Base-by-base conservation (phyloP, 176 grass and related monocot species). In the Raddia guianensis region DNA sequence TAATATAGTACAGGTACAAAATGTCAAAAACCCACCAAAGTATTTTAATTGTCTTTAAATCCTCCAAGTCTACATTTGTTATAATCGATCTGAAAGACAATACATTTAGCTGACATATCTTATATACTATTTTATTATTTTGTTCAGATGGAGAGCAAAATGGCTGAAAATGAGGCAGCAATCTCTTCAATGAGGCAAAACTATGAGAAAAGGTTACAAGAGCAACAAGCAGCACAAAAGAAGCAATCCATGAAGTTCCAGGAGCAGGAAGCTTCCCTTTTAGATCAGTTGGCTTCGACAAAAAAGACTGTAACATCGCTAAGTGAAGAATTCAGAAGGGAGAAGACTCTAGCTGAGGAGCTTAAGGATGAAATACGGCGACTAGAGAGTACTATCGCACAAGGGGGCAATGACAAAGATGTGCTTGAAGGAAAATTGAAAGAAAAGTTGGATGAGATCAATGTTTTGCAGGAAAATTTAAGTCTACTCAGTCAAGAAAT, bases 141-240 rank as follows among this genome's bases (percentile, higher is more conserved):
- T 73, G 20, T 91, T 80, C 87, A 99, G 97, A 91, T 93, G 84
- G 86, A 96, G 73, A 49, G 33, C 37, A 93, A 96, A 86, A 87
- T 96, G 72, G 68, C 75, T 76, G 85, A 88, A 88, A 93, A 91
- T 80, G 97, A 99, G 82, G 83, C 81, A 78, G 80, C 80, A 21
- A 82, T 89, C 48, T 86, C 89, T 61, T 91, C 46, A 49, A 77
- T 93, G 85, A 92, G 82, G 80, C 82, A 91, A 57, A 96, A 82
- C 48, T 99, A 86, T 56, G 93, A 96, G 70, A 89, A 84, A 77
- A 91, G 77, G 43, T 76, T 99, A 71, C 20, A 67, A 33, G 90
- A 72, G 55, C 91, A 90, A 74, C 89, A 96, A 66, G 82, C 92
- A 48, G 73, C 87, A 68, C 84, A 82, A 70, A 93, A 80, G 78